A percentile compares a stretch with the other conserved stretches of the same genome.
phyloP scores from a whole-genome alignment of 108 stramenopile species.

The Cylindrotheca closterium region DNA sequence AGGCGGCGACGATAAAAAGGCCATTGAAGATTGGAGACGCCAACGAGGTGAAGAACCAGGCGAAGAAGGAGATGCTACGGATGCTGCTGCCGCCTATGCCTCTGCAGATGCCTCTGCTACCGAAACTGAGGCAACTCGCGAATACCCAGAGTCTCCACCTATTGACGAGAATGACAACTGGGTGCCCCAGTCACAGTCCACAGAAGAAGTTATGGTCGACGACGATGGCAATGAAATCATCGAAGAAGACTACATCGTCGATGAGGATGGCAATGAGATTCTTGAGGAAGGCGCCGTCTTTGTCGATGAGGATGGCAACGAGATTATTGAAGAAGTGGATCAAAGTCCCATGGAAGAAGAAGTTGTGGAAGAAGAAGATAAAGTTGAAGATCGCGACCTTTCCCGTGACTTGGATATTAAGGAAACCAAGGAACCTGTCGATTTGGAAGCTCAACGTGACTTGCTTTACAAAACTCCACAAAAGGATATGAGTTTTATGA shows the following conservation, averaged over 20 bases:
- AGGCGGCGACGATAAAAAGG: slow-evolving; percentile 5
- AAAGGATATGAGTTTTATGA: slow-evolving; percentile 6
- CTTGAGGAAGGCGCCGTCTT: neutral
- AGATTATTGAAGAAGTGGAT: neutral
- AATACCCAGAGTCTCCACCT: neutral
- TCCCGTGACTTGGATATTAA: neutral
- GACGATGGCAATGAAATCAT: slow-evolving; percentile 14
- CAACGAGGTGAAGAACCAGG: neutral
- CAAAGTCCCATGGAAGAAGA: neutral
- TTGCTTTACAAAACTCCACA: neutral
- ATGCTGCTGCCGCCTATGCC: neutral
- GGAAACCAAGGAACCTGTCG: neutral
- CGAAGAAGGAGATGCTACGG: neutral
- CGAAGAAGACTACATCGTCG: slow-evolving; percentile 12
- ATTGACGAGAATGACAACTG: neutral
- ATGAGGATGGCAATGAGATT: slow-evolving; percentile 11
- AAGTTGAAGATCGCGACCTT: neutral
- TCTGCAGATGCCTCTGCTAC: neutral
- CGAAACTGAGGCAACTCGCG: neutral
- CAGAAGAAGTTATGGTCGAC: neutral
- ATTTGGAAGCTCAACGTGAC: neutral
- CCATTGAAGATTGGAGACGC: neutral
- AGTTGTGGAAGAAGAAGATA: neutral
- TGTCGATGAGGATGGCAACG: neutral
- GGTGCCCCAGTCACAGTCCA: too few relatives aligned